Evolutionary conservation across 176 grass and related monocot genomes (phyloP).

Genomic region (Puccinellia tenuiflora): DNA sequence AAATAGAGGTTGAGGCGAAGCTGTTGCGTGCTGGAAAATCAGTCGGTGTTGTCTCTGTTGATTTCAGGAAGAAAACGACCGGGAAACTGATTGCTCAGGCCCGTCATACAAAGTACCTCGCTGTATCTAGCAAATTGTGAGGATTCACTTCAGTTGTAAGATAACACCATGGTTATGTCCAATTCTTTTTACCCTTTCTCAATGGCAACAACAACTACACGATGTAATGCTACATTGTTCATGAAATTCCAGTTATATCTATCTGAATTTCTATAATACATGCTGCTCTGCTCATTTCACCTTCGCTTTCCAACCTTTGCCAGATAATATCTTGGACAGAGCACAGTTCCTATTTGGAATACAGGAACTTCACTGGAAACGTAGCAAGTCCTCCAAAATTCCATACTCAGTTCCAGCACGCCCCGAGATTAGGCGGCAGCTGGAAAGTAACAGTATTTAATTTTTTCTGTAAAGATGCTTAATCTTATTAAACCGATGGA

Average conservation of each 20-base stretch:
- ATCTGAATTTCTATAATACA: neutral
- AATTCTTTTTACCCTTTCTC: neutral
- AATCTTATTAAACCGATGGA: neutral
- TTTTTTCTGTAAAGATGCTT: neutral
- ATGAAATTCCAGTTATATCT: neutral
- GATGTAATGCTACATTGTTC: neutral
- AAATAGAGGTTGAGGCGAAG: slow-evolving; percentile 84
- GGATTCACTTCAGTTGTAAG: neutral
- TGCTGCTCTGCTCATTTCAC: neutral
- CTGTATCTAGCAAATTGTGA: slow-evolving; percentile 79
- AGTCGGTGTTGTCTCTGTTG: slow-evolving; percentile 49
- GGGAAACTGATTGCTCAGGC: slow-evolving; percentile 84
- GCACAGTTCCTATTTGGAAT: neutral
- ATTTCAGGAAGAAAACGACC: slow-evolving; percentile 75
- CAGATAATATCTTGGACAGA: neutral
- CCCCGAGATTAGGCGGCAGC: neutral
- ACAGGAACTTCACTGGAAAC: neutral
- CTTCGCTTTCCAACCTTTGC: neutral
- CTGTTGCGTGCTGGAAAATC: slow-evolving; percentile 66
- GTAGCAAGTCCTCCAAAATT: neutral
- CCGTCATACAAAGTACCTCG: slow-evolving; percentile 81
- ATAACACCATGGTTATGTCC: neutral
- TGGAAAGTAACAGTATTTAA: neutral
- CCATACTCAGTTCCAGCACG: neutral
- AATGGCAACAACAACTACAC: neutral